phyloP scores from a whole-genome alignment of 2,329 filamentous ascomycete genomes.

The Neofusicoccum umdonicola region DNA sequence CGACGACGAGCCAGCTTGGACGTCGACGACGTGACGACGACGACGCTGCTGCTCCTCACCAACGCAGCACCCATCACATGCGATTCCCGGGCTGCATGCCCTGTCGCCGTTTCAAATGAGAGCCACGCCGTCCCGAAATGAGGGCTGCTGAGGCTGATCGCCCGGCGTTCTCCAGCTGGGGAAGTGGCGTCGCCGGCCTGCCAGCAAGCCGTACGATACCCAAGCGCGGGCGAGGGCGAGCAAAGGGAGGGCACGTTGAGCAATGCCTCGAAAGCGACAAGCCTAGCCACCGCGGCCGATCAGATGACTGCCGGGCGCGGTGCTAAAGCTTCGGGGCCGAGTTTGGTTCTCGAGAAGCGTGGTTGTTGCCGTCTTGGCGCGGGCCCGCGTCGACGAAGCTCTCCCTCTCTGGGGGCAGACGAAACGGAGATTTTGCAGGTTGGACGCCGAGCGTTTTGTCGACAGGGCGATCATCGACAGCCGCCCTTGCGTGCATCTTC shows the following conservation, averaged over 20 bases:
- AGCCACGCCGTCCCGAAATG: slow-evolving; percentile 3
- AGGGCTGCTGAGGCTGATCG: slow-evolving; percentile 8
- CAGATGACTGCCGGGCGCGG: slow-evolving; percentile 10
- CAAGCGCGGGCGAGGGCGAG: background rate
- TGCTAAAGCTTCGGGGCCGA: slow-evolving; percentile 11
- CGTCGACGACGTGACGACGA: background rate
- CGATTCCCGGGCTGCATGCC: background rate
- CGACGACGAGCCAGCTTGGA: slow-evolving; percentile 1
- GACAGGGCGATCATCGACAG: slow-evolving; percentile 4
- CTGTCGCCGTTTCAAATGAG: background rate
- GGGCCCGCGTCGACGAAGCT: background rate
- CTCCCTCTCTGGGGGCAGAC: background rate
- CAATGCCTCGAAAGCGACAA: slow-evolving; percentile 10
- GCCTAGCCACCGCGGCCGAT: background rate
- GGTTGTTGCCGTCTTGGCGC: slow-evolving; percentile 6
- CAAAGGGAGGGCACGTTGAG: background rate
- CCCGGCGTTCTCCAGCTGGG: slow-evolving; percentile 9
- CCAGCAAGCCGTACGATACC: background rate
- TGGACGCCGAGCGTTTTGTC: slow-evolving; percentile 9
- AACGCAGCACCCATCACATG: slow-evolving; percentile 9
- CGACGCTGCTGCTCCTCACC: background rate
- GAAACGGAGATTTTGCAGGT: slow-evolving; percentile 14
- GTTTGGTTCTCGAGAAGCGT: background rate
- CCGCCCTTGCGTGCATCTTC: slow-evolving; percentile 9
- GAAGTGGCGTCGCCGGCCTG: slow-evolving; percentile 4